Evolutionary conservation across 2,329 filamentous ascomycete species (phyloP).

Genomic region (Fusarium devonianum): DNA sequence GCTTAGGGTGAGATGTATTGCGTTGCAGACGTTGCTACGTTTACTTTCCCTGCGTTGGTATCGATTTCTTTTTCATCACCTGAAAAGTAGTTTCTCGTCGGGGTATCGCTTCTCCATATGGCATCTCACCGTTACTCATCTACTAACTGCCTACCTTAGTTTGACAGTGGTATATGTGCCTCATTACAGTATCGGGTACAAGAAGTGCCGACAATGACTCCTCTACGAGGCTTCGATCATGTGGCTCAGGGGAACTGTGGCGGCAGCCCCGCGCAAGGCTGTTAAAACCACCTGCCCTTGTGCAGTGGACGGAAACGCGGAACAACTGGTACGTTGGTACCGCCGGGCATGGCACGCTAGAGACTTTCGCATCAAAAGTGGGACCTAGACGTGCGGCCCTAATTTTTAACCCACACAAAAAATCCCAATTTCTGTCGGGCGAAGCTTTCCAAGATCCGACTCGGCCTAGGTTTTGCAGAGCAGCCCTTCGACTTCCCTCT

Average conservation of each 20-base stretch:
- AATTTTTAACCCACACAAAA: conserved; percentile 63
- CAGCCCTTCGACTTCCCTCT: conserved; percentile 42
- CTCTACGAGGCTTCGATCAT: conserved; percentile 4
- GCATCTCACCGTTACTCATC: no score
- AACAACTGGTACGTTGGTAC: conserved; percentile 32
- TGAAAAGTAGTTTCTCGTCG: no score
- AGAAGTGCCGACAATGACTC: no score
- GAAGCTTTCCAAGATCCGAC: conserved; percentile 40
- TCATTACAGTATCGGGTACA: no score
- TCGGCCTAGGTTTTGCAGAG: conserved; percentile 43
- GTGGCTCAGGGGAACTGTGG: conserved; percentile 11
- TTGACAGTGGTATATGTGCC: no score
- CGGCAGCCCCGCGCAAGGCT: conserved; percentile 12
- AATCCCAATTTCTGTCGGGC: conserved; percentile 50
- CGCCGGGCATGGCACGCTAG: conserved; percentile 1
- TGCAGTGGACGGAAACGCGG: not conserved
- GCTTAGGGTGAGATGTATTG: not conserved
- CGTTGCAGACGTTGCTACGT: not conserved
- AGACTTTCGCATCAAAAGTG: conserved; percentile 31
- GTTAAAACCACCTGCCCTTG: not conserved
- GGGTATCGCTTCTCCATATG: no score
- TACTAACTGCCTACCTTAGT: no score
- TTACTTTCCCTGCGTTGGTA: conserved; percentile 1
- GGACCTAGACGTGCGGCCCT: conserved; percentile 51
- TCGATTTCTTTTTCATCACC: no score